phyloP scores from a whole-genome alignment of 2,329 filamentous ascomycete species.

The Phaeomoniella chlamydospora region DNA sequence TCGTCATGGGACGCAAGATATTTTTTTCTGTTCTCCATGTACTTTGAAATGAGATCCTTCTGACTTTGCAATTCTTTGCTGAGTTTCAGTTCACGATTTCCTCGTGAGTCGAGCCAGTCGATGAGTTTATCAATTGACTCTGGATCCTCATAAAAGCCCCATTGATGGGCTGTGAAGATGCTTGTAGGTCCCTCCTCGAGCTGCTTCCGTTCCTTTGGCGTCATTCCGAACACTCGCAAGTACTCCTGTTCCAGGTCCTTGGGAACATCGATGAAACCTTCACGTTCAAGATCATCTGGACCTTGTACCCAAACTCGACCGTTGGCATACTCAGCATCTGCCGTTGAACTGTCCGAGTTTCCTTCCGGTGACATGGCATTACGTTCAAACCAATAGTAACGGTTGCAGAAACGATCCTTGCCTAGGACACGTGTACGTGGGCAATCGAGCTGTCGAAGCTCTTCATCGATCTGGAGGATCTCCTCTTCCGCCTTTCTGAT shows the following conservation, averaged over 20 bases:
- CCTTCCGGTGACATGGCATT: conserved; percentile 96
- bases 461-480: conserved; percentile 75
- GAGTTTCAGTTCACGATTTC: conserved; percentile 72
- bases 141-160: conserved; percentile 81
- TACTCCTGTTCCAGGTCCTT: conserved; percentile 62
- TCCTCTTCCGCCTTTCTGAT: conserved; percentile 74
- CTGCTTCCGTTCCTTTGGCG: conserved; percentile 70
- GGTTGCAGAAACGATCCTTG: conserved; percentile 93
- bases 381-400: conserved; percentile 98
- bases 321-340: conserved; percentile 77
- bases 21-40: conserved; percentile 66
- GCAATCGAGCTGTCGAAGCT: conserved; percentile 86
- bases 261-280: conserved; percentile 70
- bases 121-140: conserved; percentile 66
- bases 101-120: conserved; percentile 76
- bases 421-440: conserved; percentile 79
- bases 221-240: conserved; percentile 62
- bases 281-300: conserved; percentile 73
- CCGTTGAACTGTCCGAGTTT: conserved; percentile 75
- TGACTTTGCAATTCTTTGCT: conserved; percentile 72
- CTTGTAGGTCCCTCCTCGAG: conserved; percentile 73
- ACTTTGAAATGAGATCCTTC: conserved; percentile 57
- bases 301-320: conserved; percentile 94
- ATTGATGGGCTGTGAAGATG: conserved; percentile 63
- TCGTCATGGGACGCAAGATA: conserved; percentile 40